Evolutionary conservation across 2,329 filamentous ascomycete species (phyloP), one percentile per base, ranked within the genome.

Genomic region (Endoconidiophora laricicola): DNA sequence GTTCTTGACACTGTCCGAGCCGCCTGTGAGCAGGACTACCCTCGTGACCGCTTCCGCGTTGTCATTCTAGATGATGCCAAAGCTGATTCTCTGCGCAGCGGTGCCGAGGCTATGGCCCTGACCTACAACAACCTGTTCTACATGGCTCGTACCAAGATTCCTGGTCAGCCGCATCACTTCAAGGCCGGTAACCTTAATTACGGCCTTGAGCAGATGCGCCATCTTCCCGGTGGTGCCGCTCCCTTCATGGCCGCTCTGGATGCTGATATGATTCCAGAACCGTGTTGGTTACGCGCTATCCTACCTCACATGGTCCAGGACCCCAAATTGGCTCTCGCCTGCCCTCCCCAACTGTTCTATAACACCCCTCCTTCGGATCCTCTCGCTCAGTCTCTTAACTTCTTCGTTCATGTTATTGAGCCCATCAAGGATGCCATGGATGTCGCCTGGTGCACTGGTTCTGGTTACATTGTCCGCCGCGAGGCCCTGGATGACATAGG

Each of bases 191-290:
- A 81, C 58, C 63, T 81, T 48, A 80, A 79, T 61, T 73, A 75
- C 50, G 78, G 73, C 33, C 61, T 76, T 18, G 69, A 75, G 14
- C 65, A 69, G 49, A 65, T 69, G 3, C 64, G 66, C 14, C 58
- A 62, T n/a, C 61, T 78, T 29, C 71, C 72, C 1, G 73, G 72
- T 16, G 74, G 74, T 22, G 65, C 72, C n/a, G 66, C 67, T 39
- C 66, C 73, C 56, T 79, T 68, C 59, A 73, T 80, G 58, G 77
- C 76, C n/a, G 73, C 73, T 38, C 63, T 82, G 33, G 78, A 82
- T 58, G 78, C 77, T 18, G 78, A 82, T 58, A 81, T 82, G 78
- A 80, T 81, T 60, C 73, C 76, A 5, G 74, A 79, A 59, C 66
- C 65, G 47, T 63, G 73, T 44, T 81, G 76, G 74, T 66, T 81